Base-by-base conservation (phyloP, 2,329 filamentous ascomycete species). In the Aphanocladium album region DNA sequence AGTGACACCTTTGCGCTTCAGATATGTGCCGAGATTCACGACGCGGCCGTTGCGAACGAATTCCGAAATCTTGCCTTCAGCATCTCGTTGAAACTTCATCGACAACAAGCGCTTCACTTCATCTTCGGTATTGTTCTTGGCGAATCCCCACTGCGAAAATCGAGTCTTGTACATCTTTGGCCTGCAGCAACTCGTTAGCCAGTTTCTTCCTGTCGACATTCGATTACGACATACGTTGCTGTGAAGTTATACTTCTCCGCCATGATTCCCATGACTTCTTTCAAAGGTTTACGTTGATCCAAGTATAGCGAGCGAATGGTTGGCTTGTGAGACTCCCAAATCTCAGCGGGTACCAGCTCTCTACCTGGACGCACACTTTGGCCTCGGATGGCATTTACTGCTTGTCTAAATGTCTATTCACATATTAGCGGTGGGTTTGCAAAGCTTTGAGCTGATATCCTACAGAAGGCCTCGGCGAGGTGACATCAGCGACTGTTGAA, bases 141-240 rank as follows among this genome's bases (percentile, higher is more conserved):
- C 79, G 63, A 82, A 82, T 0, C 79, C 79, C 80, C 80, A 82
- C 63, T 81, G 79, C 16, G 80, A 80, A 65, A 82, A 82, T 25
- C 80, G 73, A n/a, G 79, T 81, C 66, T 82, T 82, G 68, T 82
- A 82, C 80, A 82, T 82, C 64, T 81, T 80, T 19, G 80, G 78
- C 19, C 80, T 82, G 53, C 52, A 9, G 14, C 4, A 23, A 33
- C 11, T 33, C 47, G 63, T 69, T 53, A 71, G 67, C 46, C 27
- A 12, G 23, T n/a, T 19, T 17, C 19, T 27, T 47, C 11, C 6
- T 35, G 21, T 17, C 12, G 23, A 25, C 37, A n/a, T 21, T 30
- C 14, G 35, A 35, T 19, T 25, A 6, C 19, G 4, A 30, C 78
- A 71, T 70, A 81, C 78, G 79, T 81, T 59, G 79, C 79, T 65